Base-by-base conservation (phyloP, 805 yeast species). In the Helenozyma baotianmanensis region DNA sequence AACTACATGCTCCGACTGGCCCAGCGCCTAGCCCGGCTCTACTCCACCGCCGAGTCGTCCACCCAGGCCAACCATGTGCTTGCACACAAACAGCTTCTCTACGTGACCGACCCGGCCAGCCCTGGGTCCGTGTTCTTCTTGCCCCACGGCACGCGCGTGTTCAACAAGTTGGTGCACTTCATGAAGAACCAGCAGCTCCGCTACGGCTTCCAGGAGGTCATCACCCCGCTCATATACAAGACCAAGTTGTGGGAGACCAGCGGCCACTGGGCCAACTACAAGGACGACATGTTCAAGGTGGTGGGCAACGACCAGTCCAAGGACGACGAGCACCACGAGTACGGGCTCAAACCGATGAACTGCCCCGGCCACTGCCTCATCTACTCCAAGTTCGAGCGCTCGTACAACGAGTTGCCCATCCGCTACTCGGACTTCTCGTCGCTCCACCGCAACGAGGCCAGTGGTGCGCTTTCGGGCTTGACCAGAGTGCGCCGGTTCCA, bases 251-350 rank as follows among this genome's bases (percentile, higher is more conserved):
- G 97, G 96, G 82, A 88, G 57, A 76, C 72, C 31, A 82, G 95
- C 9, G 97, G 97, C 1, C 98, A 92, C 60, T 90, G 97, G 97
- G 84, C 80, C 9, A 89, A 90, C 53, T 90, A 92, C 55, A 76
- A 85, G 47, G 90, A 85, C 23, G 97, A 90, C 57, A 90, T 90
- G 98, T 90, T 89, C 54, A 72, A 76, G 48, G 96, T 89, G 2
- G 80, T 74, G 36, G 83, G 89, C 2, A 69, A 71, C 38, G 75
- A 69, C 39, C 11, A 43, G 13, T 25, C 53, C 22, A 56, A 47
- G 36, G 68, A 54, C 33, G 59, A 49, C 14, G 43, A 22, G 3
- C 37, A 30, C 11, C 62, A 58, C 35, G 68, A 65, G 30, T 90
- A 82, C 55, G 95, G 96, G 0, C 64, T 90, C 25, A 92, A 92